Evolutionary conservation across 495 filamentous ascomycete species (phyloP).

Genomic region (Xylaria castorea): DNA sequence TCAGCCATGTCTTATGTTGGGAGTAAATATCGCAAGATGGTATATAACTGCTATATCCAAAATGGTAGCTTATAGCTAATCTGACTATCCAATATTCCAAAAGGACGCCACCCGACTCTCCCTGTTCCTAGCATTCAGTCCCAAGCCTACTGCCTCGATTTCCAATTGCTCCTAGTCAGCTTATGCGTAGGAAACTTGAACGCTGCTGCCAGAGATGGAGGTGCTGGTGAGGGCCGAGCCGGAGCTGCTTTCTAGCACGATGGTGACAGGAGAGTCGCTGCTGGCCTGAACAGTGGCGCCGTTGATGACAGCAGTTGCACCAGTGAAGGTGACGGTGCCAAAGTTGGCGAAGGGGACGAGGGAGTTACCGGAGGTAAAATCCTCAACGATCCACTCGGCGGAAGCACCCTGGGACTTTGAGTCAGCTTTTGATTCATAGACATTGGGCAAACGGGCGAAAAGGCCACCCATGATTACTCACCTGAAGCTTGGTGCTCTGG

Average conservation of each 20-base stretch:
- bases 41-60: conserved; percentile 1
- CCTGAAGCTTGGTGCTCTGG: conserved; percentile 15
- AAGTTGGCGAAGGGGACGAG: conserved; percentile 64
- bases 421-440: neutral
- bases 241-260: conserved; percentile 4
- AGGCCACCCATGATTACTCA: conserved; percentile 1
- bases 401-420: conserved; percentile 3
- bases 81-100: neutral
- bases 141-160: neutral
- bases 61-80: neutral
- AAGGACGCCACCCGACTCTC: neutral
- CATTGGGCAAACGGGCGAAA: neutral
- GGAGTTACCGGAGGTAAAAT: conserved; percentile 56
- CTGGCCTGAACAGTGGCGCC: neutral
- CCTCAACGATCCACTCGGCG: conserved; percentile 73
- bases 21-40: neutral
- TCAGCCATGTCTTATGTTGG: neutral
- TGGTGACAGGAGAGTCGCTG: neutral
- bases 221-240: conserved; percentile 8
- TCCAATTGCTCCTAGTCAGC: neutral
- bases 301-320: conserved; percentile 27
- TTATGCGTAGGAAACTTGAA: conserved; percentile 3
- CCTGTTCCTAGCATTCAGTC: neutral
- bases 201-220: conserved; percentile 13
- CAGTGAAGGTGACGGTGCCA: conserved; percentile 57